A percentile compares a stretch with the other conserved stretches of the same genome.
Conservation (phyloP, 1,284 basidiomycete species). For the Sutorius eximius region DNA sequence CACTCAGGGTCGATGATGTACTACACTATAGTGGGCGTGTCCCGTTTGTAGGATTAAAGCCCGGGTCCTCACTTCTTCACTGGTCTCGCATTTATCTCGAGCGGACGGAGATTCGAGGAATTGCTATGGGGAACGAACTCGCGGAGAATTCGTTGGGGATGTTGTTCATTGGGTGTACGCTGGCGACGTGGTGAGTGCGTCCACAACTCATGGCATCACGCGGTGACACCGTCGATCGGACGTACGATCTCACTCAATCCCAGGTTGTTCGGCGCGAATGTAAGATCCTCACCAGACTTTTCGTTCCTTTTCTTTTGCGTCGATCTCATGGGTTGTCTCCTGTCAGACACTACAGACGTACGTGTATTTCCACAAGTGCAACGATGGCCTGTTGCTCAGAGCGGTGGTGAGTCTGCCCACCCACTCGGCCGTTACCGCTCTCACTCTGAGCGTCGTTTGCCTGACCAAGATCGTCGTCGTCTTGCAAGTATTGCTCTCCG, state of each 20-base stretch:
- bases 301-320: neutral
- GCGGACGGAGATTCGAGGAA: neutral
- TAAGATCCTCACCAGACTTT: neutral
- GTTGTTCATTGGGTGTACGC: conserved; percentile 11
- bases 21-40: too few relatives aligned
- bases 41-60: too few relatives aligned
- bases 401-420: conserved; percentile 5
- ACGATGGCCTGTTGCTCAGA: conserved; percentile 7
- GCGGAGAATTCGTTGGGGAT: conserved; percentile 8
- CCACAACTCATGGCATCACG: neutral
- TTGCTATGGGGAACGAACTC: neutral
- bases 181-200: conserved; percentile 16
- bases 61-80: neutral
- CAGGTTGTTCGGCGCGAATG: conserved; percentile 17
- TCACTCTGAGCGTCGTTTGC: too few relatives aligned
- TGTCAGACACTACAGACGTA: conserved; percentile 11
- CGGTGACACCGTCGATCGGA: neutral
- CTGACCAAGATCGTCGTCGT: conserved; percentile 2
- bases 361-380: conserved; percentile 12
- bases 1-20: neutral
- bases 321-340: neutral
- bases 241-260: too few relatives aligned
- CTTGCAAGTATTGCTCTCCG: conserved; percentile 3
- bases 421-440: too few relatives aligned
- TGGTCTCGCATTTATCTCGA: neutral